Evolutionary conservation across 2,329 filamentous ascomycete species (phyloP).

Genomic region (Ascochyta koolunga): DNA sequence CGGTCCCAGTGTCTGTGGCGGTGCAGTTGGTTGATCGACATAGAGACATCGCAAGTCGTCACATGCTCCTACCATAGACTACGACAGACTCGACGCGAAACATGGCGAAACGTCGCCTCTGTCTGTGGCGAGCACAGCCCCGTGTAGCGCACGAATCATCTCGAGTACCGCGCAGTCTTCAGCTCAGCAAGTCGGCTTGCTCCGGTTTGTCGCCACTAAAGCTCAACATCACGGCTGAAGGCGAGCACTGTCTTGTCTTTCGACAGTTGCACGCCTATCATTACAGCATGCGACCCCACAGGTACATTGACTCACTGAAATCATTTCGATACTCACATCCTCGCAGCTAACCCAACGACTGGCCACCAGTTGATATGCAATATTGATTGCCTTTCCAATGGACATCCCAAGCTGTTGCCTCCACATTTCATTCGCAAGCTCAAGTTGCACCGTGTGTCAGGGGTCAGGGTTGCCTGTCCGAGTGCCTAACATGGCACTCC

Average conservation of each 20-base stretch:
- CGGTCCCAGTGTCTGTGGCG: constrained; percentile 33
- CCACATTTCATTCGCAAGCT: background rate
- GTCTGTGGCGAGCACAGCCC: constrained; percentile 33
- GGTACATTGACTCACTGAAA: background rate
- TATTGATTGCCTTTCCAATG: background rate
- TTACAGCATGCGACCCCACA: background rate
- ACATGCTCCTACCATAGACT: constrained; percentile 31
- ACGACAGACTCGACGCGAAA: constrained; percentile 1
- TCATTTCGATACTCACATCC: background rate
- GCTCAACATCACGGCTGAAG: background rate
- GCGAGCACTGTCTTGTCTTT: background rate
- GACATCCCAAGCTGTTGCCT: background rate
- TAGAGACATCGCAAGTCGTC: constrained; percentile 29
- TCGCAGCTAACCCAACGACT: background rate
- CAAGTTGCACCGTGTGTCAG: constrained; percentile 25
- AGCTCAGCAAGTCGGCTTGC: constrained; percentile 10
- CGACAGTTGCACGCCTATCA: background rate
- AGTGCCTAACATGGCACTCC: constrained; percentile 26
- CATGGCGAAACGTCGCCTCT: constrained; percentile 19
- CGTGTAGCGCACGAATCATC: constrained; percentile 24
- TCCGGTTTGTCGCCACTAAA: constrained; percentile 1
- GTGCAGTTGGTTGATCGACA: constrained; percentile 30
- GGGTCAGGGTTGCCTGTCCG: constrained; percentile 23
- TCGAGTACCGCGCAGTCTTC: constrained; percentile 15
- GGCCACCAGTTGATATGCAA: background rate